These are phyloP conservation scores for Xerophyta viscosa DNA, from an alignment of 106 monocot species.

Conservation along the genomic window DNA sequence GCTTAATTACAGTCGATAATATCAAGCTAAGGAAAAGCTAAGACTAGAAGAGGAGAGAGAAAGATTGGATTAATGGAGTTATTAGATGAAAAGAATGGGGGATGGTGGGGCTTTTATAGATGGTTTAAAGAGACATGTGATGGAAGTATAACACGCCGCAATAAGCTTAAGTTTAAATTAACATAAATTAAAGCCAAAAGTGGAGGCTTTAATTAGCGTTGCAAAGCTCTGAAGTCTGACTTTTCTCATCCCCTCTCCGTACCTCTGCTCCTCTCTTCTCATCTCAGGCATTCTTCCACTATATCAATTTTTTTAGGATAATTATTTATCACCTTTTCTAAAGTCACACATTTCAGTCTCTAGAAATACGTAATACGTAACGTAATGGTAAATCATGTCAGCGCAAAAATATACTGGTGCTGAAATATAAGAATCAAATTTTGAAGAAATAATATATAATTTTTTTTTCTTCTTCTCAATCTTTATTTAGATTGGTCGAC, in stretches of 20 bases:
- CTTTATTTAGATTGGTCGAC: too few relatives aligned
- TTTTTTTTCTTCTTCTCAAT: too few relatives aligned
- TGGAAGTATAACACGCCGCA: constrained; percentile 32
- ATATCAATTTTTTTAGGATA: not conserved
- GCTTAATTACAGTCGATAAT: too few relatives aligned
- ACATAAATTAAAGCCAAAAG: constrained; percentile 12
- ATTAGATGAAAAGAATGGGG: constrained; percentile 4
- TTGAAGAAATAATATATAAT: too few relatives aligned
- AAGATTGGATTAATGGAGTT: constrained; percentile 7
- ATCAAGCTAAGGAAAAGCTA: not conserved
- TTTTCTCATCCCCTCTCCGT: not conserved
- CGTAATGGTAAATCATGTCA: too few relatives aligned
- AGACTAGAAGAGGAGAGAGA: not conserved
- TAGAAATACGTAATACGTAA: too few relatives aligned
- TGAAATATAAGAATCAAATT: too few relatives aligned
- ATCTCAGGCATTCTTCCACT: not conserved
- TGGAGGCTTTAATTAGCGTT: constrained; percentile 1
- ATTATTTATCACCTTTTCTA: too few relatives aligned
- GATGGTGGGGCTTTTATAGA: constrained; percentile 15
- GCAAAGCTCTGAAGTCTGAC: constrained; percentile 6
- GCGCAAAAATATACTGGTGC: too few relatives aligned
- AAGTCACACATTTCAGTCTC: not conserved
- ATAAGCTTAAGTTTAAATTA: not conserved
- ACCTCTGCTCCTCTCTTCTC: not conserved
- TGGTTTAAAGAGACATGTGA: constrained; percentile 38